Base-by-base conservation (phyloP, 2,329 filamentous ascomycete genomes). In the Fusarium compactum region DNA sequence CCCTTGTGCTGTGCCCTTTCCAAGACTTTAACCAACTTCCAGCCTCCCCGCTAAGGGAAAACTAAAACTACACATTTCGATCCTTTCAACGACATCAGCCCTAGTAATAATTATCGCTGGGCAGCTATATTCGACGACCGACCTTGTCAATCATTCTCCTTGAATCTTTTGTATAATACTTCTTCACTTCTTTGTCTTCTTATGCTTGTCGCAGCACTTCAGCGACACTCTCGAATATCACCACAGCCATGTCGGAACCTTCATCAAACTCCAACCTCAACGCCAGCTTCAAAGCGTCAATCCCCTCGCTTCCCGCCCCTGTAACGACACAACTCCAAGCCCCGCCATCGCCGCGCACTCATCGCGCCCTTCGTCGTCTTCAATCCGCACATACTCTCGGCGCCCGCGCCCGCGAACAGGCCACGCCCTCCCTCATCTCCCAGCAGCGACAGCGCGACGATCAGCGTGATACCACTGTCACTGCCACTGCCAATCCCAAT, bases 301-400 rank as follows among this genome's bases (percentile, higher is more conserved):
- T 74, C 38, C 73, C 74, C 44, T 67, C 70, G 45, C 70, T 75
- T 43, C 69, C 72, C 41, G 63, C 70, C 58, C 62, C 72, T 41
- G 63, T 81, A 61, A 77, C 80, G 40, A 80, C 83, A 41, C 82
- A 87, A 68, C 81, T 87, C 57, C 84, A 87, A 74, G 79, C 85
- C 50, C 85, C 89, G 66, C 85, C 88, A 25, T 90, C 89, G 29
- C 89, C 90, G 45, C 86, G 89, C 67, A 89, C 89, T 27, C 88
- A 90, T 77, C 88, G 91, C 74, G 86, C 88, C 48, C 84, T 94
- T 65, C 88, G 92, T 72, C 91, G 91, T 77, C 88, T 93, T 30
- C 91, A 94, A 80, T 94, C 92, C 32, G 91, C 92, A 53, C 91
- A 94, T 82, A 84, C 87, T 80, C 81, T 93, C 57, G 88, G 89